Percentiles rank a stretch among this genome's conserved stretches.
These are phyloP conservation scores for Debaryomyces udenii DNA, from an alignment of 1,139 yeast genomes.

Conservation along the genomic window DNA sequence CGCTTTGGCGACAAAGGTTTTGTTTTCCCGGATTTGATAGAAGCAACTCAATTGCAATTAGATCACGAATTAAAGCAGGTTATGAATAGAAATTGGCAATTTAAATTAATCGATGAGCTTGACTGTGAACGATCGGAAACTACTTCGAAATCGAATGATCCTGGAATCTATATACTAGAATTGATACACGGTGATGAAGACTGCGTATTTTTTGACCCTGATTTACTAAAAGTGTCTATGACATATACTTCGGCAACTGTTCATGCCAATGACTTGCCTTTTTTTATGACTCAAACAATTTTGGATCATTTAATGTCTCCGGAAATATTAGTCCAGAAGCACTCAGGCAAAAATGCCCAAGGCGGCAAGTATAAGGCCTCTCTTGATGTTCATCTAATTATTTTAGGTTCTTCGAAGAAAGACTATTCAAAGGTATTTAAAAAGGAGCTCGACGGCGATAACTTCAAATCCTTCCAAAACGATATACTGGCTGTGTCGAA, in stretches of 20 bases:
- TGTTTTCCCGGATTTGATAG: constrained; percentile 49
- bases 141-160: constrained; percentile 10
- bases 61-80: constrained; percentile 23
- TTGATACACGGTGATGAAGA: constrained; percentile 33
- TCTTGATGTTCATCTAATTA: not conserved
- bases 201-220: constrained; percentile 41
- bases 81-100: constrained; percentile 16
- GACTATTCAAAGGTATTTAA: not conserved
- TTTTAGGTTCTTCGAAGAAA: not conserved
- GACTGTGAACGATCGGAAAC: not conserved
- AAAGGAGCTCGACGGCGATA: not conserved
- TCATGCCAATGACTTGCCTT: constrained; percentile 48
- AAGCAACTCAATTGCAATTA: constrained; percentile 47
- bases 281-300: constrained; percentile 38
- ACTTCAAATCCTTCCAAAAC: not conserved
- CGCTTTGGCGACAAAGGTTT: constrained; percentile 42
- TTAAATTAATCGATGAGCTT: constrained; percentile 24
- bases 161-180: constrained; percentile 26
- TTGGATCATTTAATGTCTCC: constrained; percentile 31
- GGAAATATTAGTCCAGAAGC: constrained; percentile 18
- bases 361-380: not conserved
- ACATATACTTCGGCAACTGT: constrained; percentile 32
- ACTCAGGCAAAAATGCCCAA: not conserved
- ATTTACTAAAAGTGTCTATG: constrained; percentile 43
- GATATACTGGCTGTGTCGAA: not conserved